These are phyloP conservation scores for Nicotiana obtusifolia DNA, from an alignment of 257 asterid species.

Conservation along the genomic window DNA sequence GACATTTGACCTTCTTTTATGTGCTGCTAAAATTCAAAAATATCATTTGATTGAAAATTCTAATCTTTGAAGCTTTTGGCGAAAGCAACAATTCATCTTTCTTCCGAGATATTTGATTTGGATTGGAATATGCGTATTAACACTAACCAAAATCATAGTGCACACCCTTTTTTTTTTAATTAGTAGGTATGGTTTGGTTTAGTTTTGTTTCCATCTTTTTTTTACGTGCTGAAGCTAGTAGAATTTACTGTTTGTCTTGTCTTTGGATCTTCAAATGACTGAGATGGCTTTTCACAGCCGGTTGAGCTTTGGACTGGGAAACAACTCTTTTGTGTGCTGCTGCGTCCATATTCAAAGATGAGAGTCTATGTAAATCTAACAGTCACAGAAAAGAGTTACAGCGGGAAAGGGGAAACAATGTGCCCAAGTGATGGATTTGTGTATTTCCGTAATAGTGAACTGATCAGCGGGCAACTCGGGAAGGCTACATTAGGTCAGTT, in stretches of 20 bases:
- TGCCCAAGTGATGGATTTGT: slow-evolving; percentile 91
- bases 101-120: not conserved
- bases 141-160: not conserved
- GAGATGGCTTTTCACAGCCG: slow-evolving; percentile 50
- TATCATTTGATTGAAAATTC: not conserved
- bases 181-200: not conserved
- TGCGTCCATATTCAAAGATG: slow-evolving; percentile 78
- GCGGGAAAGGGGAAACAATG: slow-evolving; percentile 52
- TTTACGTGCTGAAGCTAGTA: not conserved
- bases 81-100: not conserved
- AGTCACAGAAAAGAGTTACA: slow-evolving; percentile 64
- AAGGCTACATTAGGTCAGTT: slow-evolving; percentile 89
- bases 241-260: not conserved
- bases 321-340: slow-evolving; percentile 65
- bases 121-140: not conserved
- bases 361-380: slow-evolving; percentile 80
- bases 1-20: not conserved
- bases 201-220: slow-evolving; percentile 6
- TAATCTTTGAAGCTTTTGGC: slow-evolving; percentile 1
- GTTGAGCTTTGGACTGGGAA: slow-evolving; percentile 98
- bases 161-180: not conserved
- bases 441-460: slow-evolving; percentile 84
- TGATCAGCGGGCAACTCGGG: slow-evolving; percentile 94
- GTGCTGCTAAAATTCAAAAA: not conserved
- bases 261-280: slow-evolving; percentile 5